Evolutionary conservation across 2,329 filamentous ascomycete genomes (phyloP), one percentile per base, ranked within the genome.

Genomic region (Diaporthe nobilis): DNA sequence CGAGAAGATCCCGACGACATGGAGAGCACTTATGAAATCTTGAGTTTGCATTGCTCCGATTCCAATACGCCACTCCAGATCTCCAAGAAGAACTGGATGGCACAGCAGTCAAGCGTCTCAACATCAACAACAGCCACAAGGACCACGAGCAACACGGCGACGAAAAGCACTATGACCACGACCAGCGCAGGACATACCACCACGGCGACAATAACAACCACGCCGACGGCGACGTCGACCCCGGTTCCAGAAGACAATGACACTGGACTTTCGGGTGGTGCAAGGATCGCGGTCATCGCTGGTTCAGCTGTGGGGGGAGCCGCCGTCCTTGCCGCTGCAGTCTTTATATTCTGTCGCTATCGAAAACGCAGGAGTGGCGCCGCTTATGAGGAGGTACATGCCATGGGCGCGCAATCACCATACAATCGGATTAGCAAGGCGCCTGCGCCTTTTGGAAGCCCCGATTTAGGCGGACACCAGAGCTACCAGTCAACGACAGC

Each of bases 51-150:
- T 15, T 91, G 89, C 79, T 78, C 80, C 3, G 80, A 83, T 34
- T 88, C 87, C 0, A 80, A 83, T 3, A 88, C 87, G 10, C 85
- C 85, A 0, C 79, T 90, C 28, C 80, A 79, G 37, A 79, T 91
- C 0, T 82, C 82, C 22, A 81, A 87, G 78, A 78, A 81, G 34
- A 82, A 86, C 28, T 90, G 88, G 76, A 73, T 88, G 73, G 79
- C 80, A 0, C 81, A 82, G 15, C 85, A 81, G 51, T 72, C 77
- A 6, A 74, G 79, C 12, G 76, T 77, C 7, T 20, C 78, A 6
- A 60, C 78, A 1, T 57, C 78, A 5, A 74, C 75, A 25, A 47
- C 77, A 22, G 31, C 76, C 4, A 75, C 72, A n/a, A 75, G 74
- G 28, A 75, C 78, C 17, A 72, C 78, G 28, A 73, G 77, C 22